Conservation (phyloP, 768 basidiomycete species). For the Boletus subcaerulescens region DNA sequence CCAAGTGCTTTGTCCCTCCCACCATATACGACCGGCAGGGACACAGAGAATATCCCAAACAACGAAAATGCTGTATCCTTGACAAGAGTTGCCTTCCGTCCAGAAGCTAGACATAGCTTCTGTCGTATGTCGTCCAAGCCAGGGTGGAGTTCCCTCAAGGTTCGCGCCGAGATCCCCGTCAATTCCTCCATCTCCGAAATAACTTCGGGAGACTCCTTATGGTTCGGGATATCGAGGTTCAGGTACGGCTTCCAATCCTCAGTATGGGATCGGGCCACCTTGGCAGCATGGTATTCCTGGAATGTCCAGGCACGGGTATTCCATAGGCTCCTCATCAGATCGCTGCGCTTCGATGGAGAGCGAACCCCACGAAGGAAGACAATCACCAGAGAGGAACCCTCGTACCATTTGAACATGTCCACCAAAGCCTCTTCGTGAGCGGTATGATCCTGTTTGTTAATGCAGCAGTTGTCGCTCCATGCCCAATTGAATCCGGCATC, state of each 20-base stretch:
- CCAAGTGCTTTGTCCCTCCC: background rate
- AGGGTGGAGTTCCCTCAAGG: no score
- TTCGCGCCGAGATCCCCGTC: no score
- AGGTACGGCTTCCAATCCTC: background rate
- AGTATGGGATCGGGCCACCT: background rate
- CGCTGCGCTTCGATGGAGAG: background rate
- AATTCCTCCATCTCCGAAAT: background rate
- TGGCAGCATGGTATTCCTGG: background rate
- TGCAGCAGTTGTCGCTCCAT: background rate
- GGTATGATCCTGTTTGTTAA: background rate
- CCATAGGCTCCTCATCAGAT: background rate
- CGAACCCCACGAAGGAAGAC: background rate
- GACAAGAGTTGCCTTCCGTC: background rate
- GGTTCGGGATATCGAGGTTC: background rate
- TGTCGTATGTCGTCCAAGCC: background rate
- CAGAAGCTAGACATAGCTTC: background rate
- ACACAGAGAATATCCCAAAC: background rate
- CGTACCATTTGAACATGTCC: background rate
- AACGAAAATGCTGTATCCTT: background rate
- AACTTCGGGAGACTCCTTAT: background rate
- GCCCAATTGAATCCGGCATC: no score
- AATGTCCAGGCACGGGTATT: background rate
- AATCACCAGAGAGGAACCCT: background rate
- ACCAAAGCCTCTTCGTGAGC: background rate
- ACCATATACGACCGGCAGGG: background rate